These are phyloP conservation scores for Candida smagusa DNA, from an alignment of 1,139 yeast genomes.

Conservation along the genomic window DNA sequence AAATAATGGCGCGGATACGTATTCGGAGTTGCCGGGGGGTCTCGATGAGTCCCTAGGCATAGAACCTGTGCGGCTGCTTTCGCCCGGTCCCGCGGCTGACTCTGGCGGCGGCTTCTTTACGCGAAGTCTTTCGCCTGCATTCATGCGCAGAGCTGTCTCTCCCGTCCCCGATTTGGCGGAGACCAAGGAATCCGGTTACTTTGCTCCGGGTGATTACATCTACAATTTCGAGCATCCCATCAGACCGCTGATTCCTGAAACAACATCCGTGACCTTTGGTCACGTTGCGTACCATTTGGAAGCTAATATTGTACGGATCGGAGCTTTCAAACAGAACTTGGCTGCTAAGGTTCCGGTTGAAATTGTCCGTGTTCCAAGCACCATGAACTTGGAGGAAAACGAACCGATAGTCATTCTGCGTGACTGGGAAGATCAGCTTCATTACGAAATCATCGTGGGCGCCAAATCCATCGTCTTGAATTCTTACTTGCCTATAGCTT, in stretches of 20 bases:
- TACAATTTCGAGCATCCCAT: constrained; percentile 90
- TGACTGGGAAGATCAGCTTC: constrained; percentile 91
- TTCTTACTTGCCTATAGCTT: constrained; percentile 77
- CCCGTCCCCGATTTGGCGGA: constrained; percentile 28
- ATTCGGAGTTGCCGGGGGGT: constrained; percentile 29
- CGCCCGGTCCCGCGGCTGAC: constrained; percentile 13
- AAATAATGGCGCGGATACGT: constrained; percentile 60
- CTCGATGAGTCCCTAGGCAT: neutral
- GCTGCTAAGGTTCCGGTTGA: constrained; percentile 61
- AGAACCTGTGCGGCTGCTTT: constrained; percentile 13
- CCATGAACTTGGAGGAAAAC: constrained; percentile 76
- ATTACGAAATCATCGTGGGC: constrained; percentile 85
- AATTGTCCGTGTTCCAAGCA: constrained; percentile 74
- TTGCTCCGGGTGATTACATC: constrained; percentile 80
- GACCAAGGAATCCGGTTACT: constrained; percentile 27
- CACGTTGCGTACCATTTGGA: constrained; percentile 66
- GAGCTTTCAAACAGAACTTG: constrained; percentile 80
- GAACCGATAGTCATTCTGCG: constrained; percentile 90
- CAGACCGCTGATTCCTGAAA: constrained; percentile 79
- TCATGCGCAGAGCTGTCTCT: constrained; percentile 43
- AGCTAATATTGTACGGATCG: constrained; percentile 68
- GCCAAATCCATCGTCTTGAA: constrained; percentile 85
- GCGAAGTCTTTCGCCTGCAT: constrained; percentile 24
- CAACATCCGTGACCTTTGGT: constrained; percentile 79
- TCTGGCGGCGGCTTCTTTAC: constrained; percentile 22